Conservation (phyloP, 208 protist genomes). For the Strigomonas galati region DNA sequence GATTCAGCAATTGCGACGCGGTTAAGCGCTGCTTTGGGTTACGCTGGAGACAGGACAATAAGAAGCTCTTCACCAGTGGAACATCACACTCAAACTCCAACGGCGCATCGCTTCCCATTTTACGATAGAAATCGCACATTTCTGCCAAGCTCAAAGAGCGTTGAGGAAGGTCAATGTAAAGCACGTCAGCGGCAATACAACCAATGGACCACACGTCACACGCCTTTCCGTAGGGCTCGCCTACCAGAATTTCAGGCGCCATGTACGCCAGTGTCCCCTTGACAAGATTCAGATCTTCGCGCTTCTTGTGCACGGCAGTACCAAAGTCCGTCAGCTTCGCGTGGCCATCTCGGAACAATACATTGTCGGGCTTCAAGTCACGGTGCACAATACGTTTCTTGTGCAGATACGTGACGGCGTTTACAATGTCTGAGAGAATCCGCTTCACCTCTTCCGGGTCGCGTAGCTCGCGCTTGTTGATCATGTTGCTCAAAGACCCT, state of each 20-base stretch:
- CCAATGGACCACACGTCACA: constrained; percentile 95
- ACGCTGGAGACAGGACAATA: constrained; percentile 54
- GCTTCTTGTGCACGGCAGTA: constrained; percentile 58
- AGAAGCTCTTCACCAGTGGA: constrained; percentile 44
- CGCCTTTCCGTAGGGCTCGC: constrained; percentile 83
- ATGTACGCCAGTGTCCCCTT: constrained; percentile 89
- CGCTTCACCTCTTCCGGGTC: constrained; percentile 45
- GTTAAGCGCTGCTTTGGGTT: constrained; percentile 44
- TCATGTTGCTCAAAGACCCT: constrained; percentile 55
- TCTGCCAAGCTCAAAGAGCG: constrained; percentile 49
- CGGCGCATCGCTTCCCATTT: constrained; percentile 38
- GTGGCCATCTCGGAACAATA: constrained; percentile 65
- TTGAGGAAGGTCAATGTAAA: constrained; percentile 55
- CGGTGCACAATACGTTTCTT: constrained; percentile 74
- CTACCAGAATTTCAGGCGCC: constrained; percentile 88
- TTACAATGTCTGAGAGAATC: constrained; percentile 63
- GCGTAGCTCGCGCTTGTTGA: constrained; percentile 40
- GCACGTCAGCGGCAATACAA: constrained; percentile 91
- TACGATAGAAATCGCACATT: constrained; percentile 69
- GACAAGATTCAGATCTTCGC: constrained; percentile 42
- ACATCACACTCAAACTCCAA: constrained; percentile 59
- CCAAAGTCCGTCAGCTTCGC: constrained; percentile 84
- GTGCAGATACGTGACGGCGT: constrained; percentile 72
- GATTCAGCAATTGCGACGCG: constrained; percentile 44
- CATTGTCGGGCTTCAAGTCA: constrained; percentile 86